These are phyloP conservation scores for Aspergillus biplanus DNA, from an alignment of 495 filamentous ascomycete species.

Conservation along the genomic window DNA sequence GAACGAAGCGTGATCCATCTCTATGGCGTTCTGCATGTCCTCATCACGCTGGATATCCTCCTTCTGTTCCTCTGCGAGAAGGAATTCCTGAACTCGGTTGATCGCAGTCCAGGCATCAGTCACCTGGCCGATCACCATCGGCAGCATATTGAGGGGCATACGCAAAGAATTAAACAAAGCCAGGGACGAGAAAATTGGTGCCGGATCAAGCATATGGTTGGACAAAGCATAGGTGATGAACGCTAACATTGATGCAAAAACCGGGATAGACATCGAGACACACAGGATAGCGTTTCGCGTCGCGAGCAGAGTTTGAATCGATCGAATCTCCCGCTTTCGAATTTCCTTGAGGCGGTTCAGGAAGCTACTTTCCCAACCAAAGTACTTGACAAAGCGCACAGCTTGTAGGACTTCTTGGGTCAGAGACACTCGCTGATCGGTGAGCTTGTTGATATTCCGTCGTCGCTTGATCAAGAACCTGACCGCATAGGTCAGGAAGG, in stretches of 20 bases:
- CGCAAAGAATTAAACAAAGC: constrained; percentile 91
- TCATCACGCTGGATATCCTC: constrained; percentile 71
- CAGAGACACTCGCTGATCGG: constrained; percentile 85
- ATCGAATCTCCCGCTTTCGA: constrained; percentile 71
- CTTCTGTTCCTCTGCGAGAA: constrained; percentile 80
- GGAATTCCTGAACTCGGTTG: constrained; percentile 81
- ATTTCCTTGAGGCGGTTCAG: constrained; percentile 73
- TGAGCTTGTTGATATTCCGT: constrained; percentile 84
- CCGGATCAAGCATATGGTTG: constrained; percentile 69
- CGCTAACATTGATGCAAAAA: constrained; percentile 91
- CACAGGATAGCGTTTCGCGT: constrained; percentile 86
- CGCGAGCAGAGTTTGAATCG: constrained; percentile 77
- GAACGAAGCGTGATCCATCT: constrained; percentile 75
- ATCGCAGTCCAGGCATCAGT: constrained; percentile 88
- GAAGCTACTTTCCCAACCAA: constrained; percentile 92
- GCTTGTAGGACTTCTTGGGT: constrained; percentile 92
- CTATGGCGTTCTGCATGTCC: constrained; percentile 67
- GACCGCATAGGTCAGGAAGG: constrained; percentile 73
- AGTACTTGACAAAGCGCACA: constrained; percentile 94
- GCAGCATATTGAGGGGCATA: constrained; percentile 85
- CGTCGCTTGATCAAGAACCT: constrained; percentile 70
- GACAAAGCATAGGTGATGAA: constrained; percentile 92
- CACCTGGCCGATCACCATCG: constrained; percentile 83
- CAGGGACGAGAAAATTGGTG: constrained; percentile 86
- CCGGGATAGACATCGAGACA: constrained; percentile 75